phyloP scores from a whole-genome alignment of 148 eudicot species.

The Dysphania ambrosioides region DNA sequence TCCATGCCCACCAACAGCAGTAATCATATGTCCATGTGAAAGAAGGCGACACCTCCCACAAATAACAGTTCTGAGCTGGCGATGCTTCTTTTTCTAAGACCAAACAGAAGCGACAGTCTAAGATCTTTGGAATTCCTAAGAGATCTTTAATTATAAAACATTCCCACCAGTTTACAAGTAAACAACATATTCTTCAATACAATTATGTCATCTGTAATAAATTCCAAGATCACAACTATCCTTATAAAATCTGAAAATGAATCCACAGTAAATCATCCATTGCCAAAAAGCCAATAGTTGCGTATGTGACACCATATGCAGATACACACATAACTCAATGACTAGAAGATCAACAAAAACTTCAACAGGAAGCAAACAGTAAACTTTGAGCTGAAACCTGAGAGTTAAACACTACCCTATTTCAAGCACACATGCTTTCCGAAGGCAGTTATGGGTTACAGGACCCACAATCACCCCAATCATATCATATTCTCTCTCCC shows the following conservation, averaged over 20 bases:
- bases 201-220: not conserved
- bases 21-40: slow-evolving; percentile 97
- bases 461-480: too few relatives aligned
- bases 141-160: not conserved
- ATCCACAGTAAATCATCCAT: not conserved
- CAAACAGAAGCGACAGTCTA: slow-evolving; percentile 17
- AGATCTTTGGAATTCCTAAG: not conserved
- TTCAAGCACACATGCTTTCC: too few relatives aligned
- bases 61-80: slow-evolving; percentile 66
- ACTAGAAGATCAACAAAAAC: not conserved
- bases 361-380: not conserved
- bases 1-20: slow-evolving; percentile 98
- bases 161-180: not conserved
- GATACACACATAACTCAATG: not conserved
- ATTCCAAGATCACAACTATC: not conserved
- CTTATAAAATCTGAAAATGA: not conserved
- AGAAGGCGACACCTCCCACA: slow-evolving; percentile 91
- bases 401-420: not conserved
- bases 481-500: not conserved
- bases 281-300: not conserved
- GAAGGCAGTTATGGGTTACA: too few relatives aligned
- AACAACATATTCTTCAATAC: not conserved
- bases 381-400: not conserved
- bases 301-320: not conserved
- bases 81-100: slow-evolving; percentile 90